These are phyloP conservation scores for Phialophora verrucosa DNA, from an alignment of 2,329 filamentous ascomycete species.

Conservation along the genomic window DNA sequence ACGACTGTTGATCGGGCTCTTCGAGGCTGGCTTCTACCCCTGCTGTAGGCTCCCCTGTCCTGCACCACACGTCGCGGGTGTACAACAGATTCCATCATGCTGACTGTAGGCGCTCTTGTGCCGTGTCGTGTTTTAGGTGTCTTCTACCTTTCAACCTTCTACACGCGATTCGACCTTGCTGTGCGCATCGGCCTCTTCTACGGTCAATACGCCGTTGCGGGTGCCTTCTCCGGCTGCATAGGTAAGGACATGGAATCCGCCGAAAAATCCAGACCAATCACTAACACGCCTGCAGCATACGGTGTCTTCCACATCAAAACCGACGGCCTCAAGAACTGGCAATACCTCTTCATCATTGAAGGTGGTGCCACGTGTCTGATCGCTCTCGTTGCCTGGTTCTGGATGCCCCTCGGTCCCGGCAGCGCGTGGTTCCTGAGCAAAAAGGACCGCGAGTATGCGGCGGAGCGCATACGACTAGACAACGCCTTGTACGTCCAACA, in stretches of 20 bases:
- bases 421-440: slow-evolving; percentile 51
- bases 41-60: slow-evolving; percentile 47
- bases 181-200: slow-evolving; percentile 44
- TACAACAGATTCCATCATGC: not conserved
- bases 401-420: slow-evolving; percentile 54
- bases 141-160: slow-evolving; percentile 61
- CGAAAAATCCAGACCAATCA: not conserved
- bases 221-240: slow-evolving; percentile 52
- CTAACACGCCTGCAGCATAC: slow-evolving; percentile 42
- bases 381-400: slow-evolving; percentile 58
- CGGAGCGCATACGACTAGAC: slow-evolving; percentile 52
- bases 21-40: slow-evolving; percentile 48
- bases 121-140: slow-evolving; percentile 42
- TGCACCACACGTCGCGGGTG: not conserved
- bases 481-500: slow-evolving; percentile 32
- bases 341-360: slow-evolving; percentile 58
- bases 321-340: slow-evolving; percentile 49
- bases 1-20: slow-evolving; percentile 43
- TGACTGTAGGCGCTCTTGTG: not conserved
- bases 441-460: slow-evolving; percentile 50
- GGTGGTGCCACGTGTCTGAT: slow-evolving; percentile 56
- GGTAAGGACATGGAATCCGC: slow-evolving; percentile 8
- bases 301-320: slow-evolving; percentile 56
- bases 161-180: slow-evolving; percentile 53
- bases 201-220: slow-evolving; percentile 46